Evolutionary conservation across 2,329 filamentous ascomycete genomes (phyloP).

Genomic region (Talaromyces funiculosus): DNA sequence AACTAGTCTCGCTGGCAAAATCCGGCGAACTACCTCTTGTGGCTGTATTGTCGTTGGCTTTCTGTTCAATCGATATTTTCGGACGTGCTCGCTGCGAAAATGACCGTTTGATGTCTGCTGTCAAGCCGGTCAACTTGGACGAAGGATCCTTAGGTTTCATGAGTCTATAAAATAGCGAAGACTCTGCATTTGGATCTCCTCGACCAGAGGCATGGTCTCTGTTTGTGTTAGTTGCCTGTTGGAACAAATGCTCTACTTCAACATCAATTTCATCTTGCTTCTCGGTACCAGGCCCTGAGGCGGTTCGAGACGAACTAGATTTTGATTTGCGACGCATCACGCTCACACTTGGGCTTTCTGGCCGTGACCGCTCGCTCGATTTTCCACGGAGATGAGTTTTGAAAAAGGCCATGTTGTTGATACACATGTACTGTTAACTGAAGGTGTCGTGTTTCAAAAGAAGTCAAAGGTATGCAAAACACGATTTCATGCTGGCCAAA

Average conservation of each 20-base stretch:
- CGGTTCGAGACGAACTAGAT: neutral
- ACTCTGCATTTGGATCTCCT: neutral
- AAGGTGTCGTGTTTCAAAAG: conserved; percentile 20
- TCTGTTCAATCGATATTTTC: neutral
- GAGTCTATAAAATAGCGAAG: conserved; percentile 4
- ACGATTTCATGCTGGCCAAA: conserved; percentile 55
- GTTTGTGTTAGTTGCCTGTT: conserved; percentile 1
- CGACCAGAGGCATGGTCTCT: neutral
- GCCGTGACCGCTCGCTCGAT: conserved; percentile 2
- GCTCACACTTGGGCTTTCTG: neutral
- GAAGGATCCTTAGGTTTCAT: neutral
- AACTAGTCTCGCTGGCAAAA: conserved; percentile 34
- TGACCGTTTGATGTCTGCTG: neutral
- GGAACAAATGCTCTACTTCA: conserved; percentile 8
- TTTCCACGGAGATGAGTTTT: conserved; percentile 6
- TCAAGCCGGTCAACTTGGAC: neutral
- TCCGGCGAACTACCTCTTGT: conserved; percentile 16
- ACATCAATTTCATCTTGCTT: neutral
- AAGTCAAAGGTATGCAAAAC: conserved; percentile 47
- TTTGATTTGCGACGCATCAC: neutral
- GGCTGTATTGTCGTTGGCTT: neutral
- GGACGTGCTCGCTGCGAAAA: neutral
- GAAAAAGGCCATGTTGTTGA: conserved; percentile 10
- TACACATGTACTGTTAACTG: conserved; percentile 16
- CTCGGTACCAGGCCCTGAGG: neutral